phyloP scores from a whole-genome alignment of 2,329 filamentous ascomycete species.

The Botrytis galanthina region DNA sequence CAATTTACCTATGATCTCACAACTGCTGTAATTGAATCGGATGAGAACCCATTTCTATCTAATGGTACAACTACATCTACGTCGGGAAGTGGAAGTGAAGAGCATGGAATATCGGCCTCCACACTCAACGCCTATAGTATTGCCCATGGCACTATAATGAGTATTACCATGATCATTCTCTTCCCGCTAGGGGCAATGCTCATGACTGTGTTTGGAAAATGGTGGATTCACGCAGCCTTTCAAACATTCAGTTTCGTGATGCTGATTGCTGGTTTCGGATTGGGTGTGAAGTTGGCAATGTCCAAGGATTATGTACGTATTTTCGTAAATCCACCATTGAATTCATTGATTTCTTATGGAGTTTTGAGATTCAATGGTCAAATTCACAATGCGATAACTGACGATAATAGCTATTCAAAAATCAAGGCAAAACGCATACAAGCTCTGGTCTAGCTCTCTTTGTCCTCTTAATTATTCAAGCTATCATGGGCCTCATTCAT shows the following conservation, averaged over 20 bases:
- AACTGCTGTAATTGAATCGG: slow-evolving; percentile 26
- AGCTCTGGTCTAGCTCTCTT: slow-evolving; percentile 55
- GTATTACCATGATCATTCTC: slow-evolving; percentile 54
- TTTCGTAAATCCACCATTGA: slow-evolving; percentile 31
- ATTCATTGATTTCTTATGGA: background rate
- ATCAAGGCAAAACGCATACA: slow-evolving; percentile 52
- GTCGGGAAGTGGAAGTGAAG: background rate
- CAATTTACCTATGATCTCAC: slow-evolving; percentile 33
- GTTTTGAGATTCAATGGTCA: background rate
- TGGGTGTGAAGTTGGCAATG: slow-evolving; percentile 52
- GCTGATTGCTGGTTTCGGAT: slow-evolving; percentile 61
- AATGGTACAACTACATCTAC: slow-evolving; percentile 5
- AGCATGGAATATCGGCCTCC: background rate
- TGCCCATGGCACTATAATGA: slow-evolving; percentile 60
- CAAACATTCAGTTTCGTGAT: slow-evolving; percentile 54
- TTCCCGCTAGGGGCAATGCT: slow-evolving; percentile 60
- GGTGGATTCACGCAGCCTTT: slow-evolving; percentile 52
- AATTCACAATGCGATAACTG: slow-evolving; percentile 17
- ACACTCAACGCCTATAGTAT: slow-evolving; percentile 27
- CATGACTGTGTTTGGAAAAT: slow-evolving; percentile 56
- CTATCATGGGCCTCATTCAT: slow-evolving; percentile 56
- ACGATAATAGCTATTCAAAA: slow-evolving; percentile 35
- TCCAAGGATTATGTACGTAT: slow-evolving; percentile 43
- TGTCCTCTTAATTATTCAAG: slow-evolving; percentile 55
- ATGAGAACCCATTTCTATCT: slow-evolving; percentile 33